These are phyloP conservation scores for Acanthamoeba healyi DNA, from an alignment of 208 protist species.

Conservation along the genomic window DNA sequence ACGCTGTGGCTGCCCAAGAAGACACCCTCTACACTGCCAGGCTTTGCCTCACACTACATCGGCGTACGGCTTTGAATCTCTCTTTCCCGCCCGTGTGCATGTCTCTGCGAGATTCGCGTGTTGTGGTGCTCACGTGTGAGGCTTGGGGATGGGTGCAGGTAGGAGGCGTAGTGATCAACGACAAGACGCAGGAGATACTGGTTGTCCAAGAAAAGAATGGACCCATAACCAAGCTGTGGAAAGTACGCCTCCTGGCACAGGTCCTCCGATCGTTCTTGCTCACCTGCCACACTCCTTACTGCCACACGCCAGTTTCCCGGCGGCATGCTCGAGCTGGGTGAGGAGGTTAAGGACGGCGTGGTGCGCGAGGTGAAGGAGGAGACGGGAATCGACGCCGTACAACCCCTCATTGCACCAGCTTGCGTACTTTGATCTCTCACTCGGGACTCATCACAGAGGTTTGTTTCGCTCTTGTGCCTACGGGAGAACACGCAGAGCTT, in stretches of 20 bases:
- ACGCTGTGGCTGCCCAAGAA: constrained; percentile 24
- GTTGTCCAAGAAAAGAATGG: constrained; percentile 44
- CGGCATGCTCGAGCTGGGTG: constrained; percentile 39
- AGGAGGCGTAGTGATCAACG: constrained; percentile 56
- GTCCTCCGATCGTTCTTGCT: no score
- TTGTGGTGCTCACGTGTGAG: no score
- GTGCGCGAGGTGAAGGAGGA: constrained; percentile 68
- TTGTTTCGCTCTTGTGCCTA: constrained; percentile 57
- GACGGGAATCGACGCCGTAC: constrained; percentile 57
- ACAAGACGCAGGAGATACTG: constrained; percentile 17
- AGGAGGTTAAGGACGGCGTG: background rate
- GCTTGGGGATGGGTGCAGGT: no score
- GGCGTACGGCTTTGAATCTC: background rate
- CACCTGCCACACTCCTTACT: no score
- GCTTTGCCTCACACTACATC: constrained; percentile 45
- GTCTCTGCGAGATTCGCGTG: background rate
- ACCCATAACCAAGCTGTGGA: constrained; percentile 31
- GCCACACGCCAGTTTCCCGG: constrained; percentile 42
- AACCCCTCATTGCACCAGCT: background rate
- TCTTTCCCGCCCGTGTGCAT: background rate
- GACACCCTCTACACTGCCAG: constrained; percentile 31
- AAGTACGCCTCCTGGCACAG: background rate
- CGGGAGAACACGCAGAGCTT: background rate
- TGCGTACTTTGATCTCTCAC: background rate
- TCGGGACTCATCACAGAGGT: background rate